Percentiles rank a stretch among this genome's conserved stretches.
These are phyloP conservation scores for Elsinoe necatrix DNA, from an alignment of 2,329 filamentous ascomycete genomes.

Conservation along the genomic window DNA sequence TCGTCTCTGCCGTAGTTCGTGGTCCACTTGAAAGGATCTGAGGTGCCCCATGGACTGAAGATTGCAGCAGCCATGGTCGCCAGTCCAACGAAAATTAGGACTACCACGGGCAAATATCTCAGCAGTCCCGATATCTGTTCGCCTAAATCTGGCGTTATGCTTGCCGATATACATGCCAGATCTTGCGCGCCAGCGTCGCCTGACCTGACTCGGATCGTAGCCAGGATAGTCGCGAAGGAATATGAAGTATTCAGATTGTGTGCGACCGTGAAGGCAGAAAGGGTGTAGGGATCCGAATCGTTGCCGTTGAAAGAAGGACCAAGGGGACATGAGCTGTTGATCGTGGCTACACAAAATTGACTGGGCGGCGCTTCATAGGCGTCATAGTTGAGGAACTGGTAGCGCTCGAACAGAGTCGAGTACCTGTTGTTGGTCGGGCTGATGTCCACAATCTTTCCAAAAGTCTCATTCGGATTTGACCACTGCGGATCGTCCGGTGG, in stretches of 20 bases:
- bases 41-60: constrained; percentile 88
- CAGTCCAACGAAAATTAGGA: constrained; percentile 70
- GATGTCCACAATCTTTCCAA: constrained; percentile 69
- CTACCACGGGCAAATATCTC: constrained; percentile 65
- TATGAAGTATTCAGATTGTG: constrained; percentile 76
- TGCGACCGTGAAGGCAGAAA: constrained; percentile 66
- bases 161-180: constrained; percentile 73
- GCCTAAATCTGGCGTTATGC: constrained; percentile 76
- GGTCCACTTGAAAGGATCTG: constrained; percentile 89
- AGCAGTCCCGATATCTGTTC: constrained; percentile 57
- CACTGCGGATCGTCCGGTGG: constrained; percentile 51
- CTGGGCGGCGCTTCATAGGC: constrained; percentile 50
- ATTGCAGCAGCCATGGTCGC: constrained; percentile 79
- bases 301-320: constrained; percentile 60
- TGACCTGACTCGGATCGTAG: constrained; percentile 65
- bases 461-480: constrained; percentile 50
- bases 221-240: constrained; percentile 71
- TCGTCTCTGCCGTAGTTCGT: constrained; percentile 94
- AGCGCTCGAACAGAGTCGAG: constrained; percentile 64
- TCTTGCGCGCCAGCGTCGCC: constrained; percentile 56
- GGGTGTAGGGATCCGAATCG: constrained; percentile 40
- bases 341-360: constrained; percentile 56
- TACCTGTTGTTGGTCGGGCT: constrained; percentile 51
- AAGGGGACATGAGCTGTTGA: constrained; percentile 62
- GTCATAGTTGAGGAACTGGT: constrained; percentile 69